Base-by-base conservation (phyloP, 2,329 filamentous ascomycete species). In the Alternaria sp. region DNA sequence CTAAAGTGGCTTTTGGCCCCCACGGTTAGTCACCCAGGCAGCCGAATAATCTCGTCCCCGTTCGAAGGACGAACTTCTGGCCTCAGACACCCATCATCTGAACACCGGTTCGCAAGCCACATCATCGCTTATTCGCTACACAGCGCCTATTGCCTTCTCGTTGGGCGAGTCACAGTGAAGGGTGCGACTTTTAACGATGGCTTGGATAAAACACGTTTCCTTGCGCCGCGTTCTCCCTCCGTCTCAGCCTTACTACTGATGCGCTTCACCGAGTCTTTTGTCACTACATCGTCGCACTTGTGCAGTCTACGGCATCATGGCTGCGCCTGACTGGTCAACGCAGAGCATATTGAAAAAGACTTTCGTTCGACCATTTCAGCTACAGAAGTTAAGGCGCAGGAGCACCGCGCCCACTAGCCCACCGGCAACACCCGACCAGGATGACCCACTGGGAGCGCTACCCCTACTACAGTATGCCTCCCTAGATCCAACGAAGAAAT, bases 401-500 rank as follows among this genome's bases (percentile, higher is more conserved):
- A 47, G 52, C 12, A 51, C 30, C 7, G 49, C 30, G n/a, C 48
- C 62, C 41, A 14, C 18, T 22, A 47, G 43, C 2, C 38, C 47
- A 14, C 30, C 51, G 14, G 28, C 30, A 32, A 28, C 32, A 16
- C 16, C 59, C 11, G 11, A 22, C 12, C 22, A 36, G 26, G 43
- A 54, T 16, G 36, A 43, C 8, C 39, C 47, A 46, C 16, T 47
- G 24, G 20, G 32, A 5, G 16, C 32, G 0, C 24, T 59, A 16
- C 51, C 58, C 1, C 14, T 32, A 8, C 28, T 64, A 5, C 53
- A 64, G 18, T 63, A 64, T 49, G 46, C 28, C 18, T 18, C 53
- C 38, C 38, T 64, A 18, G 62, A 59, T 28, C 24, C 59, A 26
- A 39, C 18, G 1, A 55, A 46, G 24, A 64, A 62, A 43, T 51